These are phyloP conservation scores for Euphorbia schlechtendalii DNA, from an alignment of 441 rosid genomes.

Conservation along the genomic window DNA sequence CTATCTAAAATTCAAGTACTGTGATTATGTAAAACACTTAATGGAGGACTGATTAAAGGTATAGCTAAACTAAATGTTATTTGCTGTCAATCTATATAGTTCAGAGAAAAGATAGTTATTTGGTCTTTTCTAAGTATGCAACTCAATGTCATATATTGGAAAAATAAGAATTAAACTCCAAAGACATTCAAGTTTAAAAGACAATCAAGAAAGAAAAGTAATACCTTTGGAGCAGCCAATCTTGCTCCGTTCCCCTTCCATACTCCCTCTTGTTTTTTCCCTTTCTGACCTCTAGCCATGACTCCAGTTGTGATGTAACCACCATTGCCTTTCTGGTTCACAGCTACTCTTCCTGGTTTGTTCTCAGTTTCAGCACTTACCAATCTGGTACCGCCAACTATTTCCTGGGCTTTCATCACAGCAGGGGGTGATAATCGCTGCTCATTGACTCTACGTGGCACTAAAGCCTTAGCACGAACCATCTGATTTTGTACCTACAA, in stretches of 20 bases:
- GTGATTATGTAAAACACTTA: too few species aligned
- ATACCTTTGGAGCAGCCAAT: constrained; percentile 37
- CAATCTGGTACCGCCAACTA: constrained; percentile 19
- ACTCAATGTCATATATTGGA: not conserved
- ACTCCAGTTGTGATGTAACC: constrained; percentile 21
- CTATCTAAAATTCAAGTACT: not conserved
- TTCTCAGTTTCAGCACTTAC: constrained; percentile 38
- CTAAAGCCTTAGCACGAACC: constrained; percentile 20
- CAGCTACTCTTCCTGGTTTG: constrained; percentile 15
- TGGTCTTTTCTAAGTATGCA: not conserved
- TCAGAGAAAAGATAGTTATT: not conserved
- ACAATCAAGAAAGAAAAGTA: too few species aligned
- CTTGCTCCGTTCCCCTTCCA: constrained; percentile 20
- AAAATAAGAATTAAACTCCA: not conserved
- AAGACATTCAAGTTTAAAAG: not conserved
- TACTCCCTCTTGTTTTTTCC: constrained; percentile 17
- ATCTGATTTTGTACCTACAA: constrained; percentile 31
- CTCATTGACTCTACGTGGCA: constrained; percentile 24
- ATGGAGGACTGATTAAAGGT: too few species aligned
- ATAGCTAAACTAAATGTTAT: too few species aligned
- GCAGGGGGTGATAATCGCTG: constrained; percentile 15
- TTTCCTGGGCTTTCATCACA: constrained; percentile 23
- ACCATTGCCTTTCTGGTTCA: constrained; percentile 19
- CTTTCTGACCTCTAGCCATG: constrained; percentile 20
- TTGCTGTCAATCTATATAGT: too few species aligned